Evolutionary conservation across 768 basidiomycete species (phyloP).

Genomic region (Suillus hirtellus): DNA sequence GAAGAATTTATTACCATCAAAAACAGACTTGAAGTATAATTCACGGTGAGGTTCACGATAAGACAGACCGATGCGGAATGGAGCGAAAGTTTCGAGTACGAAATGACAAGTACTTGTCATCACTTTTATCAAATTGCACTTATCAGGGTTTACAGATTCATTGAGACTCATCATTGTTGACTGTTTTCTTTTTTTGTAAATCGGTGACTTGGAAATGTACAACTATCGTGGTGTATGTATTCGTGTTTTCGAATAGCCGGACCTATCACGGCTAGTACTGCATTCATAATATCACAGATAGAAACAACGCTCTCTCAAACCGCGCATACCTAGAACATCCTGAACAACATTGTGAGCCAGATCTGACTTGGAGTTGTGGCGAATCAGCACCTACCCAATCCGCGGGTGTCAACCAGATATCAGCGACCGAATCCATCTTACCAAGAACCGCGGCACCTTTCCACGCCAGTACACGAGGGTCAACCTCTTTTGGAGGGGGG

Average conservation of each 20-base stretch:
- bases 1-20: constrained; percentile 58
- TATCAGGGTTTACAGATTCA: background rate
- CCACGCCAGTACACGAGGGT: constrained; percentile 89
- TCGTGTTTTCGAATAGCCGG: background rate
- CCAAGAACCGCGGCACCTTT: constrained; percentile 91
- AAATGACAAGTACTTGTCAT: background rate
- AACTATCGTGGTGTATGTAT: background rate
- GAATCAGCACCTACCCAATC: constrained; percentile 73
- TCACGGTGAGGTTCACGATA: background rate
- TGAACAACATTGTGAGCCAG: constrained; percentile 28
- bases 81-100: background rate
- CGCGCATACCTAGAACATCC: constrained; percentile 80
- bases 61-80: background rate
- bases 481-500: constrained; percentile 91
- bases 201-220: background rate
- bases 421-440: constrained; percentile 86
- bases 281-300: constrained; percentile 49
- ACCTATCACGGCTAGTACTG: background rate
- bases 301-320: constrained; percentile 80
- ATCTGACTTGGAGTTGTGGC: background rate
- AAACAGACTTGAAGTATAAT: constrained; percentile 52
- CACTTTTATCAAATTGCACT: background rate
- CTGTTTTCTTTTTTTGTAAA: background rate
- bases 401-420: constrained; percentile 82
- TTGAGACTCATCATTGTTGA: background rate